Percentiles rank a stretch among this genome's conserved stretches.
These are phyloP conservation scores for Fusarium pseudograminearum DNA, from an alignment of 2,329 filamentous ascomycete genomes.

Conservation along the genomic window DNA sequence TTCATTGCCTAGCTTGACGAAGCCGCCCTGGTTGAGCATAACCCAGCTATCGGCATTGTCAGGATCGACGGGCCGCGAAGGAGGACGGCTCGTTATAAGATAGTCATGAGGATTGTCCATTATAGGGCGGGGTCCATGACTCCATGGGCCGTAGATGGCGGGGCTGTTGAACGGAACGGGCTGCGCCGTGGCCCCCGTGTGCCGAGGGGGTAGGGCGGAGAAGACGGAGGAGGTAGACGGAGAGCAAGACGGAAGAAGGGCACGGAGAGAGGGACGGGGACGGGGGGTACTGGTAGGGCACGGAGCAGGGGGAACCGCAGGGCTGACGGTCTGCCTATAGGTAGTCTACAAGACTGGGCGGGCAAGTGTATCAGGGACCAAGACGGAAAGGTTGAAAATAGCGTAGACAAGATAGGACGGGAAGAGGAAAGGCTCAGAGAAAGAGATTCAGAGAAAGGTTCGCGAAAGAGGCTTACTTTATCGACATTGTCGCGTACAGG, in stretches of 20 bases:
- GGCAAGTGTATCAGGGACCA: constrained; percentile 32
- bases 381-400: constrained; percentile 21
- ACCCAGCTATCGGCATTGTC: constrained; percentile 79
- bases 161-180: constrained; percentile 46
- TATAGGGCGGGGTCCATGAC: constrained; percentile 51
- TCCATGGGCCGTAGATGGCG: constrained; percentile 50
- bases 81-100: constrained; percentile 54
- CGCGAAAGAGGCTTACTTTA: constrained; percentile 63
- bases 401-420: constrained; percentile 34
- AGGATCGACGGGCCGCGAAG: constrained; percentile 59
- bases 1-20: constrained; percentile 88
- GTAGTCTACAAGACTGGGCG: constrained; percentile 12
- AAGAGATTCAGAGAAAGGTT: constrained; percentile 42
- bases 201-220: constrained; percentile 38
- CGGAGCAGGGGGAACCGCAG: constrained; percentile 17
- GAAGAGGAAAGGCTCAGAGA: constrained; percentile 41
- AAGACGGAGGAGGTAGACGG: constrained; percentile 29
- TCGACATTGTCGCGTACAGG: constrained; percentile 62
- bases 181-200: constrained; percentile 40
- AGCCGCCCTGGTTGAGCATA: constrained; percentile 84
- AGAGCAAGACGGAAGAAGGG: constrained; percentile 32
- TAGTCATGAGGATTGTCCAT: constrained; percentile 59
- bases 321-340: constrained; percentile 17
- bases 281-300: constrained; percentile 22
- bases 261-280: constrained; percentile 23